phyloP scores from a whole-genome alignment of 768 basidiomycete species.

The Tulasnella calospora region DNA sequence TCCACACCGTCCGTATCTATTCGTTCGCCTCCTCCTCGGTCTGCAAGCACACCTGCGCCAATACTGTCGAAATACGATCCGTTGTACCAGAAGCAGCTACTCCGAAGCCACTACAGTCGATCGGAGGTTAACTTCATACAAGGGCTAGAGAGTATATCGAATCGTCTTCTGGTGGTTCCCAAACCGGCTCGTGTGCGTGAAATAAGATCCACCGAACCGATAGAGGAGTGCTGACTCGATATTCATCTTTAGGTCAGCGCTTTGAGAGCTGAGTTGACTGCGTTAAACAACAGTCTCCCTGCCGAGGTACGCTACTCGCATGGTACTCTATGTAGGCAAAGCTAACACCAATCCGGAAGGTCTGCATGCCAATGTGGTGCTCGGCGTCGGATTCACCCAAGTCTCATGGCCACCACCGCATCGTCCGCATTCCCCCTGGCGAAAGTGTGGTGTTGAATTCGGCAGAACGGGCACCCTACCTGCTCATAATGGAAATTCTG shows the following conservation, averaged over 20 bases:
- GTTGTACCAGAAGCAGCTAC: constrained; percentile 61
- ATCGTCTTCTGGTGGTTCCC: constrained; percentile 84
- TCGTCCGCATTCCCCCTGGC: constrained; percentile 94
- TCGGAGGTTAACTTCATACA: constrained; percentile 87
- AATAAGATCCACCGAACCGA: not conserved
- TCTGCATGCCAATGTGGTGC: constrained; percentile 44
- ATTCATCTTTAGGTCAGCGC: constrained; percentile 60
- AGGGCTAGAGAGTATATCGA: constrained; percentile 86
- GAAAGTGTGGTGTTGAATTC: constrained; percentile 98
- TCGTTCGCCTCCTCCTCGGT: constrained; percentile 33
- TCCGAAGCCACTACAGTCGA: constrained; percentile 82
- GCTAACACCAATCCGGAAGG: constrained; percentile 28
- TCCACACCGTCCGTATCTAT: constrained; percentile 30
- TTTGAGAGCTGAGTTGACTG: constrained; percentile 91
- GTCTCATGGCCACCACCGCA: constrained; percentile 77
- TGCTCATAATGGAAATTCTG: constrained; percentile 87
- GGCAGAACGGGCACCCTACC: constrained; percentile 90
- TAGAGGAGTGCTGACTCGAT: not conserved
- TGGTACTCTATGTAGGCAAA: not conserved
- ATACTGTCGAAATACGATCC: constrained; percentile 64
- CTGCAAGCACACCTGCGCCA: constrained; percentile 37
- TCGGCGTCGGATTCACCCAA: constrained; percentile 51
- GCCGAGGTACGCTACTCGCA: constrained; percentile 64
- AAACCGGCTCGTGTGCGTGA: constrained; percentile 64
- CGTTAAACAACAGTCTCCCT: constrained; percentile 91